Evolutionary conservation across 495 filamentous ascomycete genomes (phyloP), one percentile per base, ranked within the genome.

Genomic region (Zalerion maritima): DNA sequence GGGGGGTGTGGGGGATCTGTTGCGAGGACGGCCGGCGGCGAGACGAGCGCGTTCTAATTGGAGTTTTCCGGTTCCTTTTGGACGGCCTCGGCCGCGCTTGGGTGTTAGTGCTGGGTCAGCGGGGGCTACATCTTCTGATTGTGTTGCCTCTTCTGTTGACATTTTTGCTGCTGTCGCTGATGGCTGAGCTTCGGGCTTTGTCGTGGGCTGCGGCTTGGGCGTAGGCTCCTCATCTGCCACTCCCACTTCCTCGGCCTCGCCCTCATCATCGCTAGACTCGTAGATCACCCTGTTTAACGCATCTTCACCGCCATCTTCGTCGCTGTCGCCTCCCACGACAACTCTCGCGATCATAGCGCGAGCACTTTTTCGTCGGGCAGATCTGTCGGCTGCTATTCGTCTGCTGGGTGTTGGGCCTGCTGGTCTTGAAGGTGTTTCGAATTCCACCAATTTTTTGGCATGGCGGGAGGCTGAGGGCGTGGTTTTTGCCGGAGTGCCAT

Each of bases 301-400:
- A 27, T 78, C 75, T 2, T 78, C 81, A 14, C 75, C 81, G 21
- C 78, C 80, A 44, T 78, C 78, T 26, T 75, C 72, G 27, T 78
- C 75, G 37, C 82, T 78, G n/a, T 75, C 71, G 28, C 72, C 69
- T 10, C 58, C 69, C 5, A 52, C 58, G 10, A 69, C 52, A 15
- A 68, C 64, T 7, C 60, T 71, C 41, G 85, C 74, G 12, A 86
- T 73, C 5, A 91, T 48, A 4, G 71, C 67, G 25, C 74, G 67
- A 3, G 74, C 78, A 46, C 81, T 92, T 59, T 92, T 94, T 42
- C 76, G 77, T 42, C 81, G 72, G 2, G 85, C 87, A 1, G 84
- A 93, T 5, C 75, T 69, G 49, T 94, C 80, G 13, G 75, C 77
- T 42, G 75, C 81, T 30, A 66, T 67, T 24, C 62, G 57, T 42